Base-by-base conservation (phyloP, 2,329 filamentous ascomycete genomes). In the Phialemonium atrogriseum region DNA sequence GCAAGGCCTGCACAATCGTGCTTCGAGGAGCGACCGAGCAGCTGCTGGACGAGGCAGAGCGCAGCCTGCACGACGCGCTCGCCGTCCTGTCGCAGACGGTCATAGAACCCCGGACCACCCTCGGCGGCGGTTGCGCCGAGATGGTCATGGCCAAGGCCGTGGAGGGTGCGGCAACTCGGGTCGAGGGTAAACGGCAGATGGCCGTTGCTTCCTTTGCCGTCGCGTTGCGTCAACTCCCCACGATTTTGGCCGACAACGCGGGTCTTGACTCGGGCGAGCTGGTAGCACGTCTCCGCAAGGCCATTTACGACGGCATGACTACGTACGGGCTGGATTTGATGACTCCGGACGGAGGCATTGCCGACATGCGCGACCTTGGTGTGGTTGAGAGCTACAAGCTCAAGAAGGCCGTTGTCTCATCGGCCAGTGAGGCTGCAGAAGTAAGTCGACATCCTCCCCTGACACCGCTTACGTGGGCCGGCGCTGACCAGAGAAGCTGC, bases 71-170 rank as follows among this genome's bases (percentile, higher is more conserved):
- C 60, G 91, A 98, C 59, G 91, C 91, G 28, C 71, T 98, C 36
- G 91, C 91, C 10, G 91, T 98, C 10, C 75, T 98, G 24, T 96
- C 89, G 8, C 91, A 98, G 61, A 98, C 91, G 2, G 84, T 98
- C 48, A 84, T 83, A 58, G 88, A 95, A 62, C 91, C 91, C 32
- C 79, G 85, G 55, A 93, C 88, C 24, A 96, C 91, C 0, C 77
- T 98, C 4, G 91, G 91, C 32, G 91, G 91, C 52, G 91, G 91
- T 17, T 96, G 87, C 53, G 88, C 89, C 5, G 91, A 98, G 73
- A 96, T 96, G 89, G 67, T 94, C 46, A 98, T 98, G 91, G 85
- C 89, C 43, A 94, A 95, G 70, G 91, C 91, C 7, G 91, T 98
- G 14, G 89, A 95, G 54, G 84, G 83, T 39, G 86, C 86, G 5